Base-by-base conservation (phyloP, 78 protist species). In the Reticulomyxa filosa region DNA sequence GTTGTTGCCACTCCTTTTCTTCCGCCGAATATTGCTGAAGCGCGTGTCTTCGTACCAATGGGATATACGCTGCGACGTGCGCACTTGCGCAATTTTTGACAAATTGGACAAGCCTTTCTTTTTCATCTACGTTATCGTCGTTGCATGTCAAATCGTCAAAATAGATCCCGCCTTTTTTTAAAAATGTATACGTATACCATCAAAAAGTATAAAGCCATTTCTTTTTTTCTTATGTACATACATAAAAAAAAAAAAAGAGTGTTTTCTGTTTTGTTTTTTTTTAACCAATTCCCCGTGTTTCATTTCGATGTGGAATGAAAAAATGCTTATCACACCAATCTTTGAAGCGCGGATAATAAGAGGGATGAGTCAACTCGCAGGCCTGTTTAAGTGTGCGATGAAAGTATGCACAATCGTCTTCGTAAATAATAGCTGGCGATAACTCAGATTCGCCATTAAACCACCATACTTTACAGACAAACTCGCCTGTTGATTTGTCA, bases 381-480 rank as follows among this genome's bases (percentile, higher is more conserved):
- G n/a, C n/a, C n/a, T n/a, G n/a, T 61, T 72, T 72, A 65, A 57
- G 57, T 1, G 77, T 65, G 17, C 62, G 59, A 48, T 72, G 77
- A 59, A 72, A 72, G 65, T 72, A 67, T 67, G 10, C 1, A 27
- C 64, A 46, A 48, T 72, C 77, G 59, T 72, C 76, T 25, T 46
- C 61, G 27, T 38, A 36, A 35, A 72, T 33, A 59, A 65, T 65
- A 5, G 69, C 33, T 17, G 77, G 77, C 17, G 71, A 57, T 50
- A 72, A 27, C 66, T 72, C 77, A 13, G 72, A 52, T 11, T 71
- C 77, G 42, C 77, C 77, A 39, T 71, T 71, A 22, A 72, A 72
- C 77, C 77, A 72, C 77, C 72, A 63, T 27, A 55, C 39, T 39
- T 67, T 71, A n/a, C n/a, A n/a, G n/a, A n/a, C n/a, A n/a, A n/a